Base-by-base conservation (phyloP, 2,329 filamentous ascomycete genomes). In the Cercospora janseana region DNA sequence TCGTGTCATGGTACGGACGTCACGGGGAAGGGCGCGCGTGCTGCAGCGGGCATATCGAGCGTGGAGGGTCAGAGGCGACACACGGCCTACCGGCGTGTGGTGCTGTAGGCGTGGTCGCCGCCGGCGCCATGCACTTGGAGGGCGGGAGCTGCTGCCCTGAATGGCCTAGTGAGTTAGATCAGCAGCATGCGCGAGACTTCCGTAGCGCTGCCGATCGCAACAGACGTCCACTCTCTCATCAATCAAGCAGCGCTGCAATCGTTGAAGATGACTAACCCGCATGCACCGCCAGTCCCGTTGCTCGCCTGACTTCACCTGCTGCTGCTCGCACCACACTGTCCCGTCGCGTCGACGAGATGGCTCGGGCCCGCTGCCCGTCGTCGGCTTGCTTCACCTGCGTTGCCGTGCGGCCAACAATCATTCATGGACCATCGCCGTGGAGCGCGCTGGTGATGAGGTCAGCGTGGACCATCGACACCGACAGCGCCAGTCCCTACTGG, bases 361-460 rank as follows among this genome's bases (percentile, higher is more conserved):
- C 49, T 12, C 38, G 35, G 38, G 20, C 38, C 15, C 23, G 38
- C 20, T 38, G 31, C 40, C n/a, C n/a, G n/a, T n/a, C n/a, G n/a
- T 41, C 50, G 38, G 50, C 44, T 52, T 46, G 32, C 31, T 20
- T 34, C 20, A 29, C 32, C 40, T 31, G 45, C 40, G 45, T 32
- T 21, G 45, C 50, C 20, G 21, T 42, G 35, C 34, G 24, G n/a
- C 26, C 42, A 38, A 15, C 42, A 26, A 44, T 51, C 29, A 32
- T 37, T 41, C 46, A 34, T 53, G 40, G 27, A 21, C 35, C 23
- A 15, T 26, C 27, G 7, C 40, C 26, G 40, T 29, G 18, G 40
- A 13, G 10, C 40, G 13, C n/a, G 26, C 15, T 28, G 40, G 18
- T 49, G 50, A 52, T 49, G 50, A 52, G 40, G 45, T 49, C 50